These are phyloP conservation scores for Candida corydali DNA, from an alignment of 805 yeast genomes.

Conservation along the genomic window DNA sequence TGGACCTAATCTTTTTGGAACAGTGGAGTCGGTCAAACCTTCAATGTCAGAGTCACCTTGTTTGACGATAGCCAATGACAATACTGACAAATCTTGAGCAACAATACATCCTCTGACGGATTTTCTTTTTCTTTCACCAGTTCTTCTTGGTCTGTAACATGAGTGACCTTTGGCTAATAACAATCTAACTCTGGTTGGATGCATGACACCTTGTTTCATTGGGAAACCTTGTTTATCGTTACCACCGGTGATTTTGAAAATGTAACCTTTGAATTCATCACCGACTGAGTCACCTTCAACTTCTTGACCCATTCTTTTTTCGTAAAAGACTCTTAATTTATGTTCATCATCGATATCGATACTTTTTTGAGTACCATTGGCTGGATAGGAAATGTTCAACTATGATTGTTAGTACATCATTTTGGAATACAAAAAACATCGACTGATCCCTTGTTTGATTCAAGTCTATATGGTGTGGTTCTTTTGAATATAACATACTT, in stretches of 20 bases:
- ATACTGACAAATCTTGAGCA: constrained; percentile 93
- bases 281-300: constrained; percentile 98
- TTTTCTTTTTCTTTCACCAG: constrained; percentile 99
- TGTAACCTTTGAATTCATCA: constrained; percentile 99
- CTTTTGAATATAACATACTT: too few species aligned
- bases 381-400: constrained; percentile 99
- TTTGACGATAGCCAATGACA: constrained; percentile 90
- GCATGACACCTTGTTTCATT: constrained; percentile 99
- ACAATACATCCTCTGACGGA: constrained; percentile 99
- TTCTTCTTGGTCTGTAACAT: constrained; percentile 99
- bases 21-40: constrained; percentile 91
- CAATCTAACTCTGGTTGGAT: constrained; percentile 98
- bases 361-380: constrained; percentile 99
- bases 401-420: too few species aligned
- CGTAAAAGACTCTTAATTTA: constrained; percentile 97
- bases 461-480: too few species aligned
- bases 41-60: constrained; percentile 95
- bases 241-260: constrained; percentile 99
- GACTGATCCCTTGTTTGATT: too few species aligned
- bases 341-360: constrained; percentile 99
- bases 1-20: constrained; percentile 99
- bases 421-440: too few species aligned
- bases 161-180: constrained; percentile 91
- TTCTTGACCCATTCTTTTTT: constrained; percentile 99
- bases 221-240: constrained; percentile 99